Evolutionary conservation across 108 stramenopile species (phyloP).

Genomic region (Skeletonema marinoi): DNA sequence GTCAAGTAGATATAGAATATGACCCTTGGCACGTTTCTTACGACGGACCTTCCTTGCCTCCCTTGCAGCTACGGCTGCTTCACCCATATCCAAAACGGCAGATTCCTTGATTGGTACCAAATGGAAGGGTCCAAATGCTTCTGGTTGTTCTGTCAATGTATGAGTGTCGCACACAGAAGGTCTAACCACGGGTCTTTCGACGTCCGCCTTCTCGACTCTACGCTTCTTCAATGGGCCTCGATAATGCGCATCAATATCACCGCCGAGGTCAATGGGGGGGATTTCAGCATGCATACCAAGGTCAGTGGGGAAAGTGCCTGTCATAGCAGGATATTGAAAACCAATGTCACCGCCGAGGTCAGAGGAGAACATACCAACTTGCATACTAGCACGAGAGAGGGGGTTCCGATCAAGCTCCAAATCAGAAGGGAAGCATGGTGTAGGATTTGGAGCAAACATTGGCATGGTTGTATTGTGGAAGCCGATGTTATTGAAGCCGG

Average conservation of each 20-base stretch:
- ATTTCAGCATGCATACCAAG: neutral
- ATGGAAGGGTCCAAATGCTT: neutral
- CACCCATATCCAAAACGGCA: neutral
- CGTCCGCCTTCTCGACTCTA: neutral
- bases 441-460: neutral
- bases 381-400: neutral
- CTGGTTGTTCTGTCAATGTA: neutral
- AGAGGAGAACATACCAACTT: neutral
- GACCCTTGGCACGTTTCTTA: neutral
- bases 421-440: neutral
- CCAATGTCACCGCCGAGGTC: neutral
- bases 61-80: neutral
- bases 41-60: neutral
- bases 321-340: neutral
- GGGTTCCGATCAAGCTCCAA: neutral
- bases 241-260: neutral
- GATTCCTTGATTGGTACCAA: neutral
- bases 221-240: constrained; percentile 2
- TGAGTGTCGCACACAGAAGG: neutral
- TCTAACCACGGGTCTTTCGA: neutral
- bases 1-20: neutral
- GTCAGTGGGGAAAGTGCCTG: neutral
- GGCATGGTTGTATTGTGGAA: neutral
- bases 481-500: neutral
- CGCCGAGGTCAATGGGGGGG: neutral